A percentile compares a stretch with the other conserved stretches of the same genome.
phyloP scores from a whole-genome alignment of 306 rosid genomes.

The Rosa lucieae region DNA sequence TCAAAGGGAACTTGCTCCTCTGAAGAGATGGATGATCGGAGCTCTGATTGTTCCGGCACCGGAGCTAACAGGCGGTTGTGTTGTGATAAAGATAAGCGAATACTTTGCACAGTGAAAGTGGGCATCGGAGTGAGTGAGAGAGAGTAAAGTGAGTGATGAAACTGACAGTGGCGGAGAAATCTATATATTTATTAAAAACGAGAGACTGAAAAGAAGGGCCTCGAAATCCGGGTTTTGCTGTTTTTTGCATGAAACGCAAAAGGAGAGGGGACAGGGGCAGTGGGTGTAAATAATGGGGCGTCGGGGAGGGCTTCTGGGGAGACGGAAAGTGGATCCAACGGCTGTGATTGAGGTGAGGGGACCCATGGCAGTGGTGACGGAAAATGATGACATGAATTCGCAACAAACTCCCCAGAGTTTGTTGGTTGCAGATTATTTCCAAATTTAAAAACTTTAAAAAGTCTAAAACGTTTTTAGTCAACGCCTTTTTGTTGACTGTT shows the following conservation, averaged over 20 bases:
- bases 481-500: not conserved
- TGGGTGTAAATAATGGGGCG: slow-evolving; percentile 3
- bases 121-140: slow-evolving; percentile 2
- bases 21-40: slow-evolving; percentile 5
- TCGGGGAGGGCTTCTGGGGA: slow-evolving; percentile 20
- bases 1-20: not conserved
- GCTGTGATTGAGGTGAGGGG: slow-evolving; percentile 28
- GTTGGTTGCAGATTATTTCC: not conserved
- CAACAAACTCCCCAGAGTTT: slow-evolving; percentile 15
- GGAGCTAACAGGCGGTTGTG: not conserved
- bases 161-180: slow-evolving; percentile 27
- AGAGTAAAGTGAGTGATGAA: slow-evolving; percentile 19
- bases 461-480: not conserved
- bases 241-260: slow-evolving; percentile 27
- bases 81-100: not conserved
- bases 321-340: not conserved
- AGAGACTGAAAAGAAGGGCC: slow-evolving; percentile 4
- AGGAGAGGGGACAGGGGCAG: not conserved
- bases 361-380: not conserved
- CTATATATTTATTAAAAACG: not conserved
- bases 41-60: slow-evolving; percentile 14
- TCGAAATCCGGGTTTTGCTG: slow-evolving; percentile 40
- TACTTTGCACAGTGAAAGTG: not conserved
- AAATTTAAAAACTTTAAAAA: not conserved
- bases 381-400: slow-evolving; percentile 3